Conservation (phyloP, 139 green algal genomes). For the Asterochloris erici region DNA sequence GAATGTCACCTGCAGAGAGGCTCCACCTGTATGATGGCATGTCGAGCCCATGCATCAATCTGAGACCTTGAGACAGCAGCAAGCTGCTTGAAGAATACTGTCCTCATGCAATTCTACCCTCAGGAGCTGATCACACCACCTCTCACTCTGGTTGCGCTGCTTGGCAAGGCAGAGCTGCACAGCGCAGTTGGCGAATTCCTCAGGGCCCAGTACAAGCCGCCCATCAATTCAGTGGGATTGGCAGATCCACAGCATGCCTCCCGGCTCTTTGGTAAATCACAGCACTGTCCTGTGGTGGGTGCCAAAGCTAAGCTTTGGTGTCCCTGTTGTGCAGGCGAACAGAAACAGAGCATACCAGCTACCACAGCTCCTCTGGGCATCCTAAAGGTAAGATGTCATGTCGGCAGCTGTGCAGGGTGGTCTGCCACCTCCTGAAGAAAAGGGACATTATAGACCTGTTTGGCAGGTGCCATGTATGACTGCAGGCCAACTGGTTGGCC, state of each 20-base stretch:
- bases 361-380: slow-evolving; percentile 11
- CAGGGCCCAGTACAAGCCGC: slow-evolving; percentile 25
- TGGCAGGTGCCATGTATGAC: background rate
- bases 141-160: slow-evolving; percentile 41
- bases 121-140: slow-evolving; percentile 41
- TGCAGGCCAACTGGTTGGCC: slow-evolving; percentile 47
- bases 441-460: background rate
- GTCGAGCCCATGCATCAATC: no score
- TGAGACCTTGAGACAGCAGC: no score
- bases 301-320: background rate
- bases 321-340: slow-evolving; percentile 1
- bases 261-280: slow-evolving; percentile 21
- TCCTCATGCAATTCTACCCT: slow-evolving; percentile 29
- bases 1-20: no score
- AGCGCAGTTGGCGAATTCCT: slow-evolving; percentile 28
- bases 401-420: background rate
- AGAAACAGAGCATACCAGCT: background rate
- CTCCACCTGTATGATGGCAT: no score
- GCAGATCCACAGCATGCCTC: slow-evolving; percentile 18
- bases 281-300: no score
- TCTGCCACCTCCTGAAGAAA: background rate
- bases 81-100: no score
- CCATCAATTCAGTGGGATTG: slow-evolving; percentile 32
- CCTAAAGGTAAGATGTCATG: slow-evolving; percentile 21
- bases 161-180: slow-evolving; percentile 35